These are phyloP conservation scores for Abelmoschus esculentus DNA, from an alignment of 345 rosid genomes.

Conservation along the genomic window DNA sequence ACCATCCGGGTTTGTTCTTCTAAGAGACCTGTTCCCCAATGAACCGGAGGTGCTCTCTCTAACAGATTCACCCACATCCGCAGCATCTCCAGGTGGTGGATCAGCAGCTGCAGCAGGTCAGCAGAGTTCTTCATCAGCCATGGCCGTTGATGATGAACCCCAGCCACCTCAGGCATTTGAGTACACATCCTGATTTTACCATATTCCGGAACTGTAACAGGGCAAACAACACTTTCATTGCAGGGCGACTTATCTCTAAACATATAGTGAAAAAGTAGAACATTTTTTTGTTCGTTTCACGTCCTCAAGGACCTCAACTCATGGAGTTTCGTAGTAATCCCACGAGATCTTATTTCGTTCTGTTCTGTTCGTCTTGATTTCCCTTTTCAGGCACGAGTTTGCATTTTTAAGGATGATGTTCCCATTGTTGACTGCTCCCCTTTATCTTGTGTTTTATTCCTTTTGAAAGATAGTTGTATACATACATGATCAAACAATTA, in stretches of 20 bases:
- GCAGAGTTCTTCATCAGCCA: slow-evolving; percentile 68
- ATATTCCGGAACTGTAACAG: neutral
- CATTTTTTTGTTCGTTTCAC: neutral
- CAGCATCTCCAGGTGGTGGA: slow-evolving; percentile 52
- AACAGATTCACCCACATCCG: slow-evolving; percentile 76
- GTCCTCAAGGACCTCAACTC: neutral
- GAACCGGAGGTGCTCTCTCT: slow-evolving; percentile 91
- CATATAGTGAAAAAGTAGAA: neutral
- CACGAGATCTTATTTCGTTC: neutral
- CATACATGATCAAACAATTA: neutral
- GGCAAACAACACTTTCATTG: neutral
- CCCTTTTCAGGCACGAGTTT: neutral
- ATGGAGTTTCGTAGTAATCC: neutral
- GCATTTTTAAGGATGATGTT: neutral
- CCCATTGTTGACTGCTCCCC: neutral
- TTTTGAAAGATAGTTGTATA: neutral
- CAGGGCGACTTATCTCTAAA: no score
- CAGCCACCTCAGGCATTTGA: slow-evolving; percentile 96
- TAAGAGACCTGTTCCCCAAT: slow-evolving; percentile 59
- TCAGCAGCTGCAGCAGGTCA: slow-evolving; percentile 39
- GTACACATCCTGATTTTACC: slow-evolving; percentile 41
- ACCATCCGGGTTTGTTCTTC: slow-evolving; percentile 95
- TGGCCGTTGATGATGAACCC: slow-evolving; percentile 96
- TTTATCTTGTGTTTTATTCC: neutral
- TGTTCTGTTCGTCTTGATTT: neutral